Evolutionary conservation across 1,284 basidiomycete species (phyloP), one percentile per base, ranked within the genome.

Genomic region (Tremellales sp.): DNA sequence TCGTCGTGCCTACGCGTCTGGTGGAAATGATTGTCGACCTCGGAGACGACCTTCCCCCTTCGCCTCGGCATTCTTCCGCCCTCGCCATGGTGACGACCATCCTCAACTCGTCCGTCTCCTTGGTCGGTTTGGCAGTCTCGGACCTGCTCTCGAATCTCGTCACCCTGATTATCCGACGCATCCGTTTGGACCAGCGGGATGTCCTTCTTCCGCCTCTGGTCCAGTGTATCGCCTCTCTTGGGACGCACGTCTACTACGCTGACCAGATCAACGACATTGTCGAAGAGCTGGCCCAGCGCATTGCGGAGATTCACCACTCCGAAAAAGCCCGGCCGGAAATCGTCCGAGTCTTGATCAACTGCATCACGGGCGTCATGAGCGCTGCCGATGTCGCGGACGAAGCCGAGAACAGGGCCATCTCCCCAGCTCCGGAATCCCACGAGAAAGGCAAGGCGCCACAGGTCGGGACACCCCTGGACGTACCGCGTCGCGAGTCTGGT

Each of bases 211-310:
- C 83, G 0, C 73, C 79, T 2, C 72, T 94, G 32, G 85, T 94
- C 7, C 78, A 83, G 48, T 87, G 87, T 62, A 85, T 95, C 46
- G 78, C 87, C 5, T 86, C 89, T 1, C 77, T 97, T 16, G 69
- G 68, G 16, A 83, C 85, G 6, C 90, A 95, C 66, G 83, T 94
- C 46, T 94, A 95, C 75, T 97, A 97, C 67, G 86, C 89, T 38
- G 94, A 97, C 66, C 94, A 98, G 74, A 88, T 94, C 53, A 88
- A 90, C 65, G 93, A 97, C 68, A 82, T 97, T 43, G 83, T 88
- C 12, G 84, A 83, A 53, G 92, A 95, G 69, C 76, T 94, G 24
- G 81, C 89, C 33, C 81, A 79, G 48, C 82, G 88, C 21, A 78
- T 97, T 61, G 77, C 27, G 70, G 73, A 73, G 38, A 59, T 65